Conservation (phyloP, 2,329 filamentous ascomycete species). For the Lasiodiplodia gonubiensis region DNA sequence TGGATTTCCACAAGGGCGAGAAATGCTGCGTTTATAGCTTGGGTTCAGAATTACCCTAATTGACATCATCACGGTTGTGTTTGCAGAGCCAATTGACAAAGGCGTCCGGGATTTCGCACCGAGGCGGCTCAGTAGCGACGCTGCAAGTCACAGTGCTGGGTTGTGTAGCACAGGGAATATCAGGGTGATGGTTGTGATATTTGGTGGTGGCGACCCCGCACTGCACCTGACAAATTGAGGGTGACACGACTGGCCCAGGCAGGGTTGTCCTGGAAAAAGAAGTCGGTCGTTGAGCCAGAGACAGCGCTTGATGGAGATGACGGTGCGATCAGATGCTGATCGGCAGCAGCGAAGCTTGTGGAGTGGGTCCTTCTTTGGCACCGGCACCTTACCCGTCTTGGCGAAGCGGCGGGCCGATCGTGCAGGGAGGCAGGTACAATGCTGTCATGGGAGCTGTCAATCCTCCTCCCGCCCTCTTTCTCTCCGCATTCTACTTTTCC, state of each 20-base stretch:
- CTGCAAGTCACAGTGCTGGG: background rate
- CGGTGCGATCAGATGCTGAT: background rate
- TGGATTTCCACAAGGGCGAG: background rate
- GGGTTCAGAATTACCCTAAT: background rate
- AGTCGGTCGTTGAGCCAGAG: background rate
- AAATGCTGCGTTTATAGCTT: background rate
- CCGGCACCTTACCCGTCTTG: conserved; percentile 15
- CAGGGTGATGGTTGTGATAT: background rate
- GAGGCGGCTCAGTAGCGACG: background rate
- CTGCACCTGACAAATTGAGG: background rate
- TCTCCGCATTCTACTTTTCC: background rate
- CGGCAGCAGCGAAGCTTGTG: conserved; percentile 1
- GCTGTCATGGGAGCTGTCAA: conserved; percentile 1
- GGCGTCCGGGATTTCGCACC: background rate
- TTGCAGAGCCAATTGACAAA: no score
- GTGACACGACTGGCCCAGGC: background rate
- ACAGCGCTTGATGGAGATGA: background rate
- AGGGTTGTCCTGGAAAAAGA: background rate
- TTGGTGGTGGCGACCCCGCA: background rate
- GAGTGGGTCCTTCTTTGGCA: background rate
- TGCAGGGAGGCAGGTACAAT: conserved; percentile 8
- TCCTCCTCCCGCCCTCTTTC: background rate
- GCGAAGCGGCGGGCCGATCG: conserved; percentile 15
- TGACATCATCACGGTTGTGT: background rate
- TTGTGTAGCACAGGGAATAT: background rate